Base-by-base conservation (phyloP, 1,284 basidiomycete species). In the Ustilago esculenta region DNA sequence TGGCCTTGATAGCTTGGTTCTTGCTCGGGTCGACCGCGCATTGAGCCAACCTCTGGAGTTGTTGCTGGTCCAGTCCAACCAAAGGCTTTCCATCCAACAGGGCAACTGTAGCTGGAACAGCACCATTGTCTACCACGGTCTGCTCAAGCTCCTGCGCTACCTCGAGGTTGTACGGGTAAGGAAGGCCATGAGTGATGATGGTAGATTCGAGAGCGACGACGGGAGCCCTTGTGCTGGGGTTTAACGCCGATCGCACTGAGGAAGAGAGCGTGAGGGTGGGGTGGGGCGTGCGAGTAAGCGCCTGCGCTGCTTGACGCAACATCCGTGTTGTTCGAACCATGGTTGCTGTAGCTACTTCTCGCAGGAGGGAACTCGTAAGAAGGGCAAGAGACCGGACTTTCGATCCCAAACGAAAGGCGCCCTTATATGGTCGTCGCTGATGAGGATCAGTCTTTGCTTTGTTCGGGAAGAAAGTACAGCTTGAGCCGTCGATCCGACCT, bases 31-130 rank as follows among this genome's bases (percentile, higher is more conserved):
- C 51, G 25, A 75, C 82, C 12, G 77, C 76, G 3, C 86, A 83
- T 32, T 85, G 76, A 1, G 92, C 90, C 21, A 98, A 84, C 42
- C 87, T 84, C 67, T 88, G 87, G 3, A 98, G 84, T 74, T 97
- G 87, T 3, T 82, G 58, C 3, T 84, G 79, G 15, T 87, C 84
- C 33, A 98, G 84, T 0, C 96, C 96, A 64, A 98, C 88, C 82
- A 94, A 92, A 61, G 96, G 86, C 24, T 88, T 86, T 8, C 95
- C 95, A 27, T 86, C 86, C 30, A 98, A 85, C 35, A 99, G 82
- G 4, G 90, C 95, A 60, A 98, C 91, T 0, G 94, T 97, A 0
- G 95, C 94, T 2, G 96, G 96, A 14, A 90, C 85, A 9, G 89
- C 89, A 4, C 90, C 90, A 30, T 87, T 87, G 7, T 86, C 85